Evolutionary conservation across 208 protist genomes (phyloP).

Genomic region (Leishmania mexicana): DNA sequence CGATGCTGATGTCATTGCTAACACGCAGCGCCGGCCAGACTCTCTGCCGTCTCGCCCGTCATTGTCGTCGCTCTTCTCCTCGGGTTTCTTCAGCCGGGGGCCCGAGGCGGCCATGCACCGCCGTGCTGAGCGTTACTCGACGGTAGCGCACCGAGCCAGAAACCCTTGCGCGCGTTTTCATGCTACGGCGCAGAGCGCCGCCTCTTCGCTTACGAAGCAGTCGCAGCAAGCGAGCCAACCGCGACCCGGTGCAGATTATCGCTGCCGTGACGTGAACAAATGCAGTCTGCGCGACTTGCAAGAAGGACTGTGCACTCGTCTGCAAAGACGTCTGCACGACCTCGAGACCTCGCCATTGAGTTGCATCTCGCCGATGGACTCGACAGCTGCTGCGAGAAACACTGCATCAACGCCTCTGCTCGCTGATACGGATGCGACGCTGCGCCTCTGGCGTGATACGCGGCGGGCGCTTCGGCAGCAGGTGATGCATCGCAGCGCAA

Average conservation of each 20-base stretch:
- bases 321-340: conserved; percentile 11
- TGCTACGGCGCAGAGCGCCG: neutral
- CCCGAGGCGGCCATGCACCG: neutral
- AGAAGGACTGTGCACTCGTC: neutral
- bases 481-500: neutral
- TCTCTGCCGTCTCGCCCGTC: neutral
- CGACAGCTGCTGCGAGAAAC: neutral
- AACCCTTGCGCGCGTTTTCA: neutral
- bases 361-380: neutral
- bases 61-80: neutral
- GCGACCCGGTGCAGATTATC: neutral
- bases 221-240: neutral
- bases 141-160: neutral
- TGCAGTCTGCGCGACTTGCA: conserved; percentile 24
- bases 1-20: neutral
- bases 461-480: neutral
- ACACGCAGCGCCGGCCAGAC: neutral
- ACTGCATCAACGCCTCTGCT: neutral
- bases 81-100: neutral
- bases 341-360: neutral
- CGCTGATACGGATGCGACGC: neutral
- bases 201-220: neutral
- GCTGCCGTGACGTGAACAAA: neutral
- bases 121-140: neutral
- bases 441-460: conserved; percentile 13